These are phyloP conservation scores for Trypanosomatidae sp. DNA, from an alignment of 208 protist species.

Conservation along the genomic window DNA sequence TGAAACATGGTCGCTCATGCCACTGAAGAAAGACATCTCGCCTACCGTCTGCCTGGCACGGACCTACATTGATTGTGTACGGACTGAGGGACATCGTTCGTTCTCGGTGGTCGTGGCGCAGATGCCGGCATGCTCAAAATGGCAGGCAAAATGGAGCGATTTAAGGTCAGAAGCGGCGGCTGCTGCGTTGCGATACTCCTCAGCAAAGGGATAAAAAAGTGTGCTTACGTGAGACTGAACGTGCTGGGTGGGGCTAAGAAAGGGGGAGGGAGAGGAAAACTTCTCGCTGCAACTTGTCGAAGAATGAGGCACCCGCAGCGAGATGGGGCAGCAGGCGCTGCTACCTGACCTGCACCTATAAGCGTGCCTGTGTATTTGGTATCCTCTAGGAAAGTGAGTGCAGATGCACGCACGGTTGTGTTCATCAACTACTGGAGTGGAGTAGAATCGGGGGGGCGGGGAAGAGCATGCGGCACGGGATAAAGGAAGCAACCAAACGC, in stretches of 20 bases:
- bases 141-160: not conserved
- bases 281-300: not conserved
- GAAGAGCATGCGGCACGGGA: not conserved
- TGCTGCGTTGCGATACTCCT: not conserved
- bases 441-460: not conserved
- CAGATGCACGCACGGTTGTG: not conserved
- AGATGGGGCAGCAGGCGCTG: not conserved
- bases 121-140: not conserved
- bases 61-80: slow-evolving; percentile 70
- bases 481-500: not conserved
- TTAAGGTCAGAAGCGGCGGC: not conserved
- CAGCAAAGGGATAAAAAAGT: too few relatives aligned
- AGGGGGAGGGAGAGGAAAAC: not conserved
- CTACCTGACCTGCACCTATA: not conserved
- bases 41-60: slow-evolving; percentile 35
- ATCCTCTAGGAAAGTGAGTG: not conserved
- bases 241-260: not conserved
- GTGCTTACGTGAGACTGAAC: not conserved
- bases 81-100: slow-evolving; percentile 31
- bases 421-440: not conserved
- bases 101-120: not conserved
- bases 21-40: slow-evolving; percentile 67
- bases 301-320: not conserved
- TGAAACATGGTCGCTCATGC: slow-evolving; percentile 50
- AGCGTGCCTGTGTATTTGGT: not conserved